phyloP scores from a whole-genome alignment of 2,329 filamentous ascomycete genomes.

The Myrmaecium sp. region DNA sequence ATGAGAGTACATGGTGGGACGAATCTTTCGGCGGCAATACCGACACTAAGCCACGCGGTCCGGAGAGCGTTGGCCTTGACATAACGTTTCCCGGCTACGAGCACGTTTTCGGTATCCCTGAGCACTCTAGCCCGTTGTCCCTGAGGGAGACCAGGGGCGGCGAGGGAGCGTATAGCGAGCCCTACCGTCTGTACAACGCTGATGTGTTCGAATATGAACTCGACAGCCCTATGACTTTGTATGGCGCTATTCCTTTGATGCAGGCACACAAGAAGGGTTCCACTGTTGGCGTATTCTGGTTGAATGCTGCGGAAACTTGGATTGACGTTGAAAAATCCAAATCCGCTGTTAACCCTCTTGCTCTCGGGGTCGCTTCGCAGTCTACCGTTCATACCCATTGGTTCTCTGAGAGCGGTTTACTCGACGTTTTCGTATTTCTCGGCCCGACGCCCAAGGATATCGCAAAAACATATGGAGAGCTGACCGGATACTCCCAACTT shows the following conservation, averaged over 20 bases:
- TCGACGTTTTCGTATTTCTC: constrained; percentile 90
- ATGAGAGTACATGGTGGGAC: constrained; percentile 95
- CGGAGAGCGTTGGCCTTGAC: constrained; percentile 80
- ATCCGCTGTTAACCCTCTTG: constrained; percentile 55
- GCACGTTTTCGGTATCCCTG: constrained; percentile 86
- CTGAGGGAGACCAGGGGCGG: constrained; percentile 77
- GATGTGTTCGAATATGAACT: constrained; percentile 97
- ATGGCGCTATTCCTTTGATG: constrained; percentile 95
- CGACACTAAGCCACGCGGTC: constrained; percentile 85
- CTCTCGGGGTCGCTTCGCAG: constrained; percentile 50
- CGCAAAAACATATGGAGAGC: constrained; percentile 65
- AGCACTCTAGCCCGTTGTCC: constrained; percentile 77
- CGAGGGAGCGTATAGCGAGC: constrained; percentile 68
- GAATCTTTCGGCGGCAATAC: constrained; percentile 92
- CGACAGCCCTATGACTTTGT: constrained; percentile 95
- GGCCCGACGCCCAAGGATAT: constrained; percentile 75
- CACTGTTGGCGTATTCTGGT: constrained; percentile 91
- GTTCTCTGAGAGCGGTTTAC: constrained; percentile 80
- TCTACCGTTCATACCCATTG: constrained; percentile 82
- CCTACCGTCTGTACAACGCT: constrained; percentile 87
- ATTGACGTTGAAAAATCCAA: constrained; percentile 79
- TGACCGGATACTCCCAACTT: constrained; percentile 81
- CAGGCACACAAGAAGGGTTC: constrained; percentile 90
- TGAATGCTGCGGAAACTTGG: constrained; percentile 96
- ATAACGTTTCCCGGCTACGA: constrained; percentile 85